Evolutionary conservation across 352 stramenopile species (phyloP), one percentile per base, ranked within the genome.

Genomic region (Blastocystis sp.): DNA sequence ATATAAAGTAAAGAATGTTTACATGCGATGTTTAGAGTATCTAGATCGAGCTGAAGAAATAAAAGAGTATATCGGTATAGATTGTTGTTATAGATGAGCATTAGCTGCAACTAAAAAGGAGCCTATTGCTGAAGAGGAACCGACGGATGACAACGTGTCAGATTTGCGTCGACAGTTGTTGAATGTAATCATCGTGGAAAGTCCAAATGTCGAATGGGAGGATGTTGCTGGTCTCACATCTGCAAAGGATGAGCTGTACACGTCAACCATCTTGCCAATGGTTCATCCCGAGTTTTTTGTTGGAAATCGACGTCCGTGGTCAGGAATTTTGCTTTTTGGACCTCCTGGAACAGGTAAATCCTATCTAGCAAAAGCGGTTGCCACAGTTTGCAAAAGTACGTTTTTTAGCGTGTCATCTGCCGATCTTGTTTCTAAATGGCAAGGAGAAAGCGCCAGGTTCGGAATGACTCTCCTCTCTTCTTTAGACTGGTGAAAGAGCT

Each of bases 361-460:
- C 54, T 98, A 97, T 87, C 91, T 98, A 34, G 96, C 95, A 2
- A 98, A 98, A 80, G 97, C 97, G 1, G 97, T 99, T 1, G 97
- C 97, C 18, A 98, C 97, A 0, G 96, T 99, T 92, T 95, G 95
- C 9, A 96, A 99, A 87, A 95, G 94, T 47, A 98, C 95, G 0
- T 99, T 99, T 90, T 98, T 99, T 90, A 94, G 95, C 8, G 95
- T 99, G 0, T 98, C 95, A 37, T 98, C 95, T 18, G 96, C 96
- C 3, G 97, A 98, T 90, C 92, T 99, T 15, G 96, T 98, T 59
- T 97, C 94, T 64, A 99, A 99, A 92, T 99, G 95, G 94, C 93
- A 98, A 90, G 97, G 97, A 43, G 97, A 99, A 91, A 97, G 95
- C 53, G 53, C 53, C 26, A 39, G 54, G 54, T 87, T 26, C 66